Percentiles rank a stretch among this genome's conserved stretches.
Evolutionary conservation across 768 basidiomycete genomes (phyloP).

Genomic region (Termitomyces sp.): DNA sequence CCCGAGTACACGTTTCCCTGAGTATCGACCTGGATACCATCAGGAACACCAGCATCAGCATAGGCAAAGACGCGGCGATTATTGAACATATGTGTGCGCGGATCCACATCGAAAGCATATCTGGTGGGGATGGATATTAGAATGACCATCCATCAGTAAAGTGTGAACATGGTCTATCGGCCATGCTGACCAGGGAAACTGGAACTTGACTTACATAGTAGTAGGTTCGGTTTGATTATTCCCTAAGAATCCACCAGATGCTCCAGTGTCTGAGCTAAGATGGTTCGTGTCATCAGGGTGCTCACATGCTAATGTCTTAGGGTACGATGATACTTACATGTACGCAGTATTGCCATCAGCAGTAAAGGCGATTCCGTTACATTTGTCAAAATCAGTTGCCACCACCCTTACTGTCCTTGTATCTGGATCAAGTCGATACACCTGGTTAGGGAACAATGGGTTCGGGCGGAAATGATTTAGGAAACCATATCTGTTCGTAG

Average conservation of each 20-base stretch:
- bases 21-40: constrained; percentile 61
- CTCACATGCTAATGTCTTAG: background rate
- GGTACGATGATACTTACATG: constrained; percentile 31
- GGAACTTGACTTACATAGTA: constrained; percentile 46
- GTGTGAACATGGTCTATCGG: background rate
- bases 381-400: constrained; percentile 68
- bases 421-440: constrained; percentile 69
- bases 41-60: constrained; percentile 57
- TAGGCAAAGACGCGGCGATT: constrained; percentile 68
- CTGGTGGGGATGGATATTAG: constrained; percentile 23
- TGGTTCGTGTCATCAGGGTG: background rate
- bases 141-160: background rate
- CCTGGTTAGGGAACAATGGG: constrained; percentile 66
- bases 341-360: constrained; percentile 60
- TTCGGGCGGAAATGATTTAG: constrained; percentile 59
- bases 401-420: constrained; percentile 64
- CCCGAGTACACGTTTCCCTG: constrained; percentile 64
- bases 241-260: constrained; percentile 35
- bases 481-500: constrained; percentile 49
- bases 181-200: background rate
- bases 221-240: constrained; percentile 55
- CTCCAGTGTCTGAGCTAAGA: constrained; percentile 47
- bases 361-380: constrained; percentile 75
- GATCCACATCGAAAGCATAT: constrained; percentile 65
- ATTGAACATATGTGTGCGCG: constrained; percentile 41